These are phyloP conservation scores for Phytophthora ramorum DNA, from an alignment of 352 stramenopile species.

Conservation along the genomic window DNA sequence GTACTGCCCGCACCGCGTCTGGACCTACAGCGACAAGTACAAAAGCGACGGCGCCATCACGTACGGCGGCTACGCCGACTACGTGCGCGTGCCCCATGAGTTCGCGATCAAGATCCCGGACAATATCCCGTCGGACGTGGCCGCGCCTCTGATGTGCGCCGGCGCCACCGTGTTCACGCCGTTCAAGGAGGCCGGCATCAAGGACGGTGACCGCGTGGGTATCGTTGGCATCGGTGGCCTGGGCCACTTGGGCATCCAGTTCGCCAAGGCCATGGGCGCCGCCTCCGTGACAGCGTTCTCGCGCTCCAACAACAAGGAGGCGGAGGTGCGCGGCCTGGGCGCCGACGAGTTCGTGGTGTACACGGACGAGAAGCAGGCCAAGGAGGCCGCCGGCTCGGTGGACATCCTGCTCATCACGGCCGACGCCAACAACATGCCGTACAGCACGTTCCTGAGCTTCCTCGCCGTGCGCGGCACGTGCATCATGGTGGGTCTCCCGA, in stretches of 20 bases:
- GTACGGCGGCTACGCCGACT: slow-evolving; percentile 75
- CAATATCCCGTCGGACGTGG: slow-evolving; percentile 57
- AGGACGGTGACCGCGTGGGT: slow-evolving; percentile 61
- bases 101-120: slow-evolving; percentile 84
- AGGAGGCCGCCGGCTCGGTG: slow-evolving; percentile 38
- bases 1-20: slow-evolving; percentile 59
- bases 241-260: slow-evolving; percentile 87
- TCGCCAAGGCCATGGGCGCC: slow-evolving; percentile 69
- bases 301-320: slow-evolving; percentile 64
- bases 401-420: slow-evolving; percentile 85
- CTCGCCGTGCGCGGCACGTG: slow-evolving; percentile 61
- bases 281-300: slow-evolving; percentile 71
- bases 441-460: slow-evolving; percentile 58
- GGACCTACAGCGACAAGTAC: slow-evolving; percentile 63
- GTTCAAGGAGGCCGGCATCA: slow-evolving; percentile 55
- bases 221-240: slow-evolving; percentile 87
- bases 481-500: slow-evolving; percentile 72
- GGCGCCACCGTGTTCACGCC: slow-evolving; percentile 87
- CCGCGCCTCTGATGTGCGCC: slow-evolving; percentile 80
- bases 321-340: slow-evolving; percentile 55
- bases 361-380: slow-evolving; percentile 47
- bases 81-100: slow-evolving; percentile 64
- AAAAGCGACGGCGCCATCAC: slow-evolving; percentile 44
- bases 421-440: slow-evolving; percentile 55
- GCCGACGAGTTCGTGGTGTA: slow-evolving; percentile 70